Conservation (phyloP, 306 rosid species). For the Albizia julibrissin region DNA sequence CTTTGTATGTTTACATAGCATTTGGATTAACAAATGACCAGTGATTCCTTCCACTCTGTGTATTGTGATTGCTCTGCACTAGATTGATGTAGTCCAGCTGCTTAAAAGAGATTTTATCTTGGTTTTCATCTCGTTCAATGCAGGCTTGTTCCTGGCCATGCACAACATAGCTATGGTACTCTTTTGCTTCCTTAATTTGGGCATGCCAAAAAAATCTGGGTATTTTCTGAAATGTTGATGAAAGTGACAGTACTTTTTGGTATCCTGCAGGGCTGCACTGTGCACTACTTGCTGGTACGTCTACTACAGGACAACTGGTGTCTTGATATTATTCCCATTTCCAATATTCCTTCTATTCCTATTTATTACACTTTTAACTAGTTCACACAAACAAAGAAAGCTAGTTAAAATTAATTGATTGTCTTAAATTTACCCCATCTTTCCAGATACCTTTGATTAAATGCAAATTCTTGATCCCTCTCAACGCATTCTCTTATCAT, state of each 20-base stretch:
- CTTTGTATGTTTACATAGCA: conserved; percentile 5
- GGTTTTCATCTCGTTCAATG: conserved; percentile 36
- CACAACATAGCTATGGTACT: conserved; percentile 83
- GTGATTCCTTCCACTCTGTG: conserved; percentile 4
- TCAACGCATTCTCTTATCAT: neutral
- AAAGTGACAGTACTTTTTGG: conserved; percentile 34
- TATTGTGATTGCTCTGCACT: conserved; percentile 25
- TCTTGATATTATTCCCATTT: neutral
- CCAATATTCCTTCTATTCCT: neutral
- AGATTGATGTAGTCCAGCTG: conserved; percentile 29
- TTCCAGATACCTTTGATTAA: neutral
- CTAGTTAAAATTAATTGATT: neutral
- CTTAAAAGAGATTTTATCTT: conserved; percentile 25
- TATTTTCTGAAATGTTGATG: conserved; percentile 29
- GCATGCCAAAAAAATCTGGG: neutral
- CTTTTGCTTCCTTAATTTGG: conserved; percentile 28
- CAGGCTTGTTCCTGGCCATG: conserved; percentile 88
- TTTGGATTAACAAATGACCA: conserved; percentile 22
- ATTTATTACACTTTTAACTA: neutral
- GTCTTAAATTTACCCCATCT: neutral
- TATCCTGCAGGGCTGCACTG: conserved; percentile 85
- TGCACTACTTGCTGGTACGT: conserved; percentile 86
- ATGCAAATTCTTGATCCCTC: neutral
- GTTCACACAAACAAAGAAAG: neutral
- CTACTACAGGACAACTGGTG: neutral